A percentile compares a stretch with the other conserved stretches of the same genome.
Evolutionary conservation across 2,329 filamentous ascomycete genomes (phyloP).

Genomic region (Trichoderma atrobrunneum): DNA sequence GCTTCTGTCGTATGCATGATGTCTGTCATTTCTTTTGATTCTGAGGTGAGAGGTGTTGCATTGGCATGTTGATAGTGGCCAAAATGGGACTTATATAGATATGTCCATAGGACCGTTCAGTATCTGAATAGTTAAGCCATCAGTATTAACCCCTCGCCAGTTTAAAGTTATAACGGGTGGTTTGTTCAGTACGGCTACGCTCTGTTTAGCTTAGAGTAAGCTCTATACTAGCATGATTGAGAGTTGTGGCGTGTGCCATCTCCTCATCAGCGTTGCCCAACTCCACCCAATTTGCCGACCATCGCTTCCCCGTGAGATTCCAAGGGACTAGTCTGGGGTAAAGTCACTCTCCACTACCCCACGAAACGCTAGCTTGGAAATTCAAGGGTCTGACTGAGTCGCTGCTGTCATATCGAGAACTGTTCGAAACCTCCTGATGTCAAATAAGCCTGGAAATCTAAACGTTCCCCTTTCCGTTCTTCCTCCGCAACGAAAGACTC

Average conservation of each 20-base stretch:
- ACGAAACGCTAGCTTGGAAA: neutral
- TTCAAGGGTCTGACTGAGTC: neutral
- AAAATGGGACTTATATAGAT: neutral
- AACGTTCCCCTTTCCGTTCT: neutral
- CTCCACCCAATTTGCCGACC: neutral
- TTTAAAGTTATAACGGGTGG: neutral
- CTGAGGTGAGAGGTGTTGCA: neutral
- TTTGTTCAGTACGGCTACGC: neutral
- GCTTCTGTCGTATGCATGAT: neutral
- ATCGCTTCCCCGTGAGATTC: neutral
- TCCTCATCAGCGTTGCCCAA: neutral
- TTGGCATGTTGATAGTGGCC: neutral
- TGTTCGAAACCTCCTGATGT: neutral
- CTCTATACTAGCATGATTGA: neutral
- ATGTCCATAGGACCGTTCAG: neutral
- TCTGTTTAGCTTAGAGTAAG: neutral
- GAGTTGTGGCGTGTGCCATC: neutral
- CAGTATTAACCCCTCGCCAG: neutral
- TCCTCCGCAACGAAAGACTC: neutral
- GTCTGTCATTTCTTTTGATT: neutral
- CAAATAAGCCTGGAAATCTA: neutral
- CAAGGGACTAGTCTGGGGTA: neutral
- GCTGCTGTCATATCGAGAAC: neutral
- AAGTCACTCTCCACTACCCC: neutral
- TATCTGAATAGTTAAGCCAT: neutral